Percentiles rank a stretch among this genome's conserved stretches.
These are phyloP conservation scores for Diaporthe citrichinensis DNA, from an alignment of 2,329 filamentous ascomycete species.

Conservation along the genomic window DNA sequence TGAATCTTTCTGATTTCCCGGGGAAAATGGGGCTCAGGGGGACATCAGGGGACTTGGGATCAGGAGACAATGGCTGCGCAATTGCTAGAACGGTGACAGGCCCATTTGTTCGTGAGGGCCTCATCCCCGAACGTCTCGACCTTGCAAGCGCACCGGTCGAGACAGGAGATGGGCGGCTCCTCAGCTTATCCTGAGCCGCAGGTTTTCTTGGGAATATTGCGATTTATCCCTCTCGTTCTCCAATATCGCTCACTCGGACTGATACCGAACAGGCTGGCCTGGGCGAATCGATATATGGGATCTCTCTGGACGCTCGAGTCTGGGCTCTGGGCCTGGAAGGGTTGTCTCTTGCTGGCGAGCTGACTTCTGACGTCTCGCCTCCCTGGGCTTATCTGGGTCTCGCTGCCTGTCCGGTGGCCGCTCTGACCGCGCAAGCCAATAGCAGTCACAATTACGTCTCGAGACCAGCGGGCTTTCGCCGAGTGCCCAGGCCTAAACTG, in stretches of 20 bases:
- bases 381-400: slow-evolving; percentile 19
- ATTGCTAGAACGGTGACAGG: background rate
- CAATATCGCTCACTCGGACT: background rate
- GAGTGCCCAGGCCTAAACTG: slow-evolving; percentile 10
- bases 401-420: slow-evolving; percentile 21
- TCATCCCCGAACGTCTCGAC: background rate
- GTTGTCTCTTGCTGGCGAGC: background rate
- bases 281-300: background rate
- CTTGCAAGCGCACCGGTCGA: slow-evolving; percentile 15
- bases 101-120: slow-evolving; percentile 3
- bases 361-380: slow-evolving; percentile 22
- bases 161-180: background rate
- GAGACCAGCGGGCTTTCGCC: slow-evolving; percentile 26
- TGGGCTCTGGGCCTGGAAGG: slow-evolving; percentile 13
- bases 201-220: background rate
- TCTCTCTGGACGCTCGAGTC: background rate
- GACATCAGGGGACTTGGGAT: background rate
- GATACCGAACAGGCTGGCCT: slow-evolving; percentile 24
- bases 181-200: background rate
- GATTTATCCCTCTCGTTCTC: background rate
- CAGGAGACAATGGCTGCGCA: background rate
- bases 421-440: slow-evolving; percentile 4
- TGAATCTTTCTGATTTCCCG: background rate
- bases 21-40: slow-evolving; percentile 23
- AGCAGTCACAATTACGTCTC: slow-evolving; percentile 12